Percentiles rank a stretch among this genome's conserved stretches.
Evolutionary conservation across 2,329 filamentous ascomycete species (phyloP).

Genomic region (Dothistroma pini): DNA sequence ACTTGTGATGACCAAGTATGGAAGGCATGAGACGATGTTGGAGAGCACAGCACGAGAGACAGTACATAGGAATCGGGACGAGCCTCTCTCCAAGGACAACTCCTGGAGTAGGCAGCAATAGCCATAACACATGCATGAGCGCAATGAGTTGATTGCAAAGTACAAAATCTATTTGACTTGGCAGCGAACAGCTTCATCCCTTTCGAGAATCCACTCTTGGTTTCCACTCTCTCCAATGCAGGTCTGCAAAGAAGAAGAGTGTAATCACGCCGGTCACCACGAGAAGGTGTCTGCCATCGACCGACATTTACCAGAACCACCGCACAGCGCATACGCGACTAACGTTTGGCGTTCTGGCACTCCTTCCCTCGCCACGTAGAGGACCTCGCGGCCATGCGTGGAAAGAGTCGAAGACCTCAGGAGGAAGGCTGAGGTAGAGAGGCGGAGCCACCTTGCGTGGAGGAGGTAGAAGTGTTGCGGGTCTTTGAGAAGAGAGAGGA

Average conservation of each 20-base stretch:
- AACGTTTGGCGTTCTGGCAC: neutral
- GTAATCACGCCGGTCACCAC: neutral
- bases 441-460: neutral
- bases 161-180: neutral
- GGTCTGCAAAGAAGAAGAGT: neutral
- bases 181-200: neutral
- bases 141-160: neutral
- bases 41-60: neutral
- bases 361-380: neutral
- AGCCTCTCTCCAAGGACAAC: neutral
- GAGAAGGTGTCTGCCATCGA: neutral
- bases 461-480: neutral
- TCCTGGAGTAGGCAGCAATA: neutral
- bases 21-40: neutral
- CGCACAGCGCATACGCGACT: neutral
- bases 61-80: neutral
- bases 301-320: neutral
- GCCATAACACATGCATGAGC: neutral
- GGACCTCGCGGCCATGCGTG: neutral
- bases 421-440: neutral
- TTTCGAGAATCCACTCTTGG: neutral
- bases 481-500: neutral
- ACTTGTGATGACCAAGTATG: neutral
- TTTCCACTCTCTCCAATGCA: neutral
- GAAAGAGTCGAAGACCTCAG: neutral